Evolutionary conservation across 495 filamentous ascomycete species (phyloP).

Genomic region (Hypoxylon lenormandii): DNA sequence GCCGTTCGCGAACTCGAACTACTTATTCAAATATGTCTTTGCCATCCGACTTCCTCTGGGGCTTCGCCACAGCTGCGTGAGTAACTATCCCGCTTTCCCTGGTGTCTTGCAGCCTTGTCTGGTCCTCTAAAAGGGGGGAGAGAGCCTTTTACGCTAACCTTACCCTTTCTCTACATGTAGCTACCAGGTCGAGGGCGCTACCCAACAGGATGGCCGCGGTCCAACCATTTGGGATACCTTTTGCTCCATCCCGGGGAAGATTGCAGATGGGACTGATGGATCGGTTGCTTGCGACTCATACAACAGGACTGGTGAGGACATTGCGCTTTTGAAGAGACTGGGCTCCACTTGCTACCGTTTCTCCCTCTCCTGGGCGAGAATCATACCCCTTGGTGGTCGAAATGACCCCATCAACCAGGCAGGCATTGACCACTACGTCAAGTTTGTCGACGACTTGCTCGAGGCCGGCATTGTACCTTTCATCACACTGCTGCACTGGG

Average conservation of each 20-base stretch:
- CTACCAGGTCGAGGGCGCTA: conserved; percentile 81
- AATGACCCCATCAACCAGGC: conserved; percentile 71
- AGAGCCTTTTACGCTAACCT: conserved; percentile 33
- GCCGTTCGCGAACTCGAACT: conserved; percentile 13
- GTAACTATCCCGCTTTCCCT: conserved; percentile 42
- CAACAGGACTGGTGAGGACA: conserved; percentile 77
- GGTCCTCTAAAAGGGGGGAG: neutral
- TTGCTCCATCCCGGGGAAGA: conserved; percentile 78
- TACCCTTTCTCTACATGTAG: conserved; percentile 52
- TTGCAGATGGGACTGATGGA: conserved; percentile 75
- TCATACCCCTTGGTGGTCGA: conserved; percentile 74
- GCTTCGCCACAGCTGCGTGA: conserved; percentile 82
- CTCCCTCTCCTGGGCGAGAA: conserved; percentile 78
- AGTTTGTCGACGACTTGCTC: conserved; percentile 70
- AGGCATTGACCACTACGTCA: conserved; percentile 70
- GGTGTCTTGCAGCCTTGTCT: conserved; percentile 7
- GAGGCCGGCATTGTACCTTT: conserved; percentile 70
- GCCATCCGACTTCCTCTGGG: conserved; percentile 82
- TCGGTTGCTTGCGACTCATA: conserved; percentile 82
- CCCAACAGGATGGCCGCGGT: conserved; percentile 74
- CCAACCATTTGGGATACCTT: conserved; percentile 84
- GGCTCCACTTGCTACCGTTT: conserved; percentile 77
- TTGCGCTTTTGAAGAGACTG: conserved; percentile 74
- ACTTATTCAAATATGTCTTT: conserved; percentile 62
- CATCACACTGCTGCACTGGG: conserved; percentile 75